Evolutionary conservation across 306 rosid species (phyloP), one percentile per base, ranked within the genome.

Genomic region (Hippophae tibetana): DNA sequence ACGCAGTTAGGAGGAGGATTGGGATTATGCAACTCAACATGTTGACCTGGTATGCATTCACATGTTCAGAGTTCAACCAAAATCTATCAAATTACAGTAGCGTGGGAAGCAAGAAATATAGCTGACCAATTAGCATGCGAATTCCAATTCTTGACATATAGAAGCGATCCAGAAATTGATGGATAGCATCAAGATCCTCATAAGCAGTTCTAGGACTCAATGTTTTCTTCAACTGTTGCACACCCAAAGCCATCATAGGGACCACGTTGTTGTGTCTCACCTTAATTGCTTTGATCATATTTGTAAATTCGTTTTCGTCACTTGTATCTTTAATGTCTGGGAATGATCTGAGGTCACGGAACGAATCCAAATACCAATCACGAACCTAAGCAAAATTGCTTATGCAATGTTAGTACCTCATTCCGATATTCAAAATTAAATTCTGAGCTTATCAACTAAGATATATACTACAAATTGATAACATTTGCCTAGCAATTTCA

Each of bases 131-230:
- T 31, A 92, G 95, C 99, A 92, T 88, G 3, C 99, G 99, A 60
- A 92, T 88, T 70, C 99, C 99, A 62, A 92, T 92, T 78, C 99
- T 82, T 8, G 99, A 88, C 99, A 92, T 61, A 89, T 92, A 92
- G 68, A 92, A 92, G 47, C 96, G 95, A 61, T 92, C 99, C 55
- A 92, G 78, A 73, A 92, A 92, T 57, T 86, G 90, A 57, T 92
- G 90, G 74, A 92, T 92, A 76, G 83, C 99, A 42, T 65, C 81
- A 43, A 77, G 85, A 78, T 82, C 96, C 67, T 76, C 72, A 10
- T 75, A 62, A 25, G 63, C 72, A 27, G 81, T 76, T 65, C 64
- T 85, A n/a, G 79, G 79, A 73, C 63, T 63, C 52, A 85, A 52
- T 27, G 69, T 74, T 62, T 88, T 92, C 87, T 92, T 92, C 83